phyloP scores from a whole-genome alignment of 176 grass and related monocot species.

The Triticum dicoccoides region DNA sequence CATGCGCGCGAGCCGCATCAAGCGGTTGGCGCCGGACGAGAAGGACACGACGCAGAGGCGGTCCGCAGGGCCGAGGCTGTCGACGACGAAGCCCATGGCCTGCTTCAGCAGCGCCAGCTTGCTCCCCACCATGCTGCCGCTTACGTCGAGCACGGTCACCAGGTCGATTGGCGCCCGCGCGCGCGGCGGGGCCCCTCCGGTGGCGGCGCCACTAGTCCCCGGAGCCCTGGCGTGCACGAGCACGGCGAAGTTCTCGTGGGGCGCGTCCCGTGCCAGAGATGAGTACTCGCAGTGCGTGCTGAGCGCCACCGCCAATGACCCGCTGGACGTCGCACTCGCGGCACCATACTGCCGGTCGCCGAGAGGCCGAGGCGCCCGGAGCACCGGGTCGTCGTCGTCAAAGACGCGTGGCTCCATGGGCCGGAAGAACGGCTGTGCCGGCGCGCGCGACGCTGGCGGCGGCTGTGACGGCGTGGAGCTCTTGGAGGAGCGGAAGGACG shows the following conservation, averaged over 20 bases:
- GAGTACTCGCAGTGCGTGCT: conserved; percentile 56
- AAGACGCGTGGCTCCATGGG: conserved; percentile 47
- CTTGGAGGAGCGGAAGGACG: conserved; percentile 27
- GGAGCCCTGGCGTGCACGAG: conserved; percentile 61
- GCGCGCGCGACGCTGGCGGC: background rate
- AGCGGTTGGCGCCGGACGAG: conserved; percentile 46
- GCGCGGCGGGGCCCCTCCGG: background rate
- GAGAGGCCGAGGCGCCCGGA: conserved; percentile 10
- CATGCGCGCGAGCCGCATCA: conserved; percentile 48
- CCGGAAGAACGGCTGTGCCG: conserved; percentile 31
- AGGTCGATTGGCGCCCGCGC: conserved; percentile 64
- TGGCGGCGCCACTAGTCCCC: background rate
- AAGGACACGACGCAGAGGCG: conserved; percentile 81
- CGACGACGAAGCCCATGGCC: conserved; percentile 82
- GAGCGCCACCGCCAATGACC: conserved; percentile 29
- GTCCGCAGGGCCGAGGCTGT: conserved; percentile 59
- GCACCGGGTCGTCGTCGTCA: conserved; percentile 43
- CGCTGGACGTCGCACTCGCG: background rate
- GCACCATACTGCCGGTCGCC: background rate
- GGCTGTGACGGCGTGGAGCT: conserved; percentile 17
- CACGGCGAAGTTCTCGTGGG: conserved; percentile 46
- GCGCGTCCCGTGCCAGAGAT: conserved; percentile 30
- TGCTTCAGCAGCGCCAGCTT: conserved; percentile 81
- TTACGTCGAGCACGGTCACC: conserved; percentile 83
- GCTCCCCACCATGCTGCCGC: conserved; percentile 76